Evolutionary conservation across 768 basidiomycete species (phyloP).

Genomic region (Leccinum sublutescens): DNA sequence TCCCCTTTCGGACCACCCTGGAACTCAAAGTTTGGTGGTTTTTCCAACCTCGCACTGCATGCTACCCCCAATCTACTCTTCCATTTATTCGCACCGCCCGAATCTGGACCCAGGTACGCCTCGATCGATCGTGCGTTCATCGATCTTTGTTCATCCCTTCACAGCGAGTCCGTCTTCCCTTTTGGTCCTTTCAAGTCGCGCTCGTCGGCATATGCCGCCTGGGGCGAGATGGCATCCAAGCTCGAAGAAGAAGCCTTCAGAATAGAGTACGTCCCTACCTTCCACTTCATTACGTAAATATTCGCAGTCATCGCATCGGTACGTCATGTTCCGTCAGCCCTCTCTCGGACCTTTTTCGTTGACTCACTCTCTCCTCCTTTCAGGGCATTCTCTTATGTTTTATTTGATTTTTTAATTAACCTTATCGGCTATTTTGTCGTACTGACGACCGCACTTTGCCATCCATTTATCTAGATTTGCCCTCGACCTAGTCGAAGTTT

Average conservation of each 20-base stretch:
- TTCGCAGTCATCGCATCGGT: constrained; percentile 18
- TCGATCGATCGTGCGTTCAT: constrained; percentile 16
- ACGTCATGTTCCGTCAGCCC: constrained; percentile 18
- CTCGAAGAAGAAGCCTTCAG: constrained; percentile 72
- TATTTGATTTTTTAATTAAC: constrained; percentile 28
- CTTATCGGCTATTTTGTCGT: constrained; percentile 23
- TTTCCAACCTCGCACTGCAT: constrained; percentile 51
- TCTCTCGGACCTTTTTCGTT: background rate
- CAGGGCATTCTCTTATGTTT: constrained; percentile 20
- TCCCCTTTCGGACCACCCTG: constrained; percentile 26
- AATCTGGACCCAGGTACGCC: constrained; percentile 45
- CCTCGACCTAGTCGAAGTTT: constrained; percentile 91
- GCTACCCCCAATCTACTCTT: constrained; percentile 67
- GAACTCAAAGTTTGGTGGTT: constrained; percentile 33
- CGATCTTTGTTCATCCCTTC: constrained; percentile 19
- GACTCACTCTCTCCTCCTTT: constrained; percentile 12
- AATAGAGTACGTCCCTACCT: constrained; percentile 69
- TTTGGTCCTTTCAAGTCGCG: constrained; percentile 33
- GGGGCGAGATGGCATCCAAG: constrained; percentile 74
- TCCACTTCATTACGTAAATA: constrained; percentile 32
- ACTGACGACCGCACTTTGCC: constrained; percentile 14
- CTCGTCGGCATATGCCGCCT: constrained; percentile 56
- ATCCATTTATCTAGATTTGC: constrained; percentile 62
- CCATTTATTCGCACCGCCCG: constrained; percentile 76
- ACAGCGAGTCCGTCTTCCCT: constrained; percentile 39